These are phyloP conservation scores for Globisporangium barbulae DNA, from an alignment of 352 stramenopile genomes.

Conservation along the genomic window DNA sequence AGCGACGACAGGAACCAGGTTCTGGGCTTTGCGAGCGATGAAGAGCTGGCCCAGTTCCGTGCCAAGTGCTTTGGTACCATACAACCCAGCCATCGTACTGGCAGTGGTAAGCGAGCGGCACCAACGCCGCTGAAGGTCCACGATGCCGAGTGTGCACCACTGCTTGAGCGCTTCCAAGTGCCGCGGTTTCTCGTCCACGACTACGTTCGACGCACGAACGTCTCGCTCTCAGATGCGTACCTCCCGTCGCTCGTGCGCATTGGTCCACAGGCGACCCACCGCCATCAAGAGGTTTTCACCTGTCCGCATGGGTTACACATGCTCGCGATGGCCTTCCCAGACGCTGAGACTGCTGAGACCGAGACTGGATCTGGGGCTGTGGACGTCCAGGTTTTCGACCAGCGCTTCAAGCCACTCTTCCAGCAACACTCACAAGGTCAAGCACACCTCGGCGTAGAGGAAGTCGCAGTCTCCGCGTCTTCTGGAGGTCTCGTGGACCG, in stretches of 20 bases:
- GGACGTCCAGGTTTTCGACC: slow-evolving; percentile 24
- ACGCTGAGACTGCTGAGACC: not conserved
- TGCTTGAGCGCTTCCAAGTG: slow-evolving; percentile 48
- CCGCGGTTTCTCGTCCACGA: slow-evolving; percentile 55
- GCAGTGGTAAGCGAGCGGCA: not conserved
- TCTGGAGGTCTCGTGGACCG: not conserved
- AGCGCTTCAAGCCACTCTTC: slow-evolving; percentile 29
- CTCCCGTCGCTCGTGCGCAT: slow-evolving; percentile 35
- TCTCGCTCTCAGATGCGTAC: slow-evolving; percentile 23
- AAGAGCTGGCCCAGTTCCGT: slow-evolving; percentile 17
- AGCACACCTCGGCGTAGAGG: slow-evolving; percentile 11
- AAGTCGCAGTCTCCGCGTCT: slow-evolving; percentile 23
- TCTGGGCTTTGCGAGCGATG: slow-evolving; percentile 22
- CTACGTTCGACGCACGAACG: slow-evolving; percentile 64
- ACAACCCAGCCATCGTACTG: not conserved
- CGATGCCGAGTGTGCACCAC: slow-evolving; percentile 26
- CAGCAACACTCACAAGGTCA: not conserved
- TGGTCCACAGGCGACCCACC: not conserved
- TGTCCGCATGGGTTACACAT: slow-evolving; percentile 70
- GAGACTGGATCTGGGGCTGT: not conserved
- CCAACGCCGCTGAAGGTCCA: slow-evolving; percentile 21
- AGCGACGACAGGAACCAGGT: slow-evolving; percentile 13
- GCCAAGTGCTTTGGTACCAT: slow-evolving; percentile 23
- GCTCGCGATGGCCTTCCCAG: slow-evolving; percentile 27
- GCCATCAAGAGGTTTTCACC: slow-evolving; percentile 14